phyloP scores from a whole-genome alignment of 2,329 filamentous ascomycete genomes.

The Fusarium caatingaense region DNA sequence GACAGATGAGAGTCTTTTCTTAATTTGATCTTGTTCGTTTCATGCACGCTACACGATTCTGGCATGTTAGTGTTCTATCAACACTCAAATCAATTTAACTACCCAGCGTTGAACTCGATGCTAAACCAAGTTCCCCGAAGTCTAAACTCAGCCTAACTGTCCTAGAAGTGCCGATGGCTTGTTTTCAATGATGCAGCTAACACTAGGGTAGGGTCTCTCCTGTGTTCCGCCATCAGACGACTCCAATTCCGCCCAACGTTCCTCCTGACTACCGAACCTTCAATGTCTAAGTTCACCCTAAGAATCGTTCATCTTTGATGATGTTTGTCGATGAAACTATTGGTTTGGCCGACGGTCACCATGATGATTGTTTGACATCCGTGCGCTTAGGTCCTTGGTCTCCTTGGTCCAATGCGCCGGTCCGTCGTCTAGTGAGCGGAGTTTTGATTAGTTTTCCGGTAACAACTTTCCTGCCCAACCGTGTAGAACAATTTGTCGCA shows the following conservation, averaged over 20 bases:
- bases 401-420: background rate
- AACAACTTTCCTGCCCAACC: background rate
- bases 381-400: background rate
- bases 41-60: slow-evolving; percentile 5
- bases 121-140: background rate
- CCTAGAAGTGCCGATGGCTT: background rate
- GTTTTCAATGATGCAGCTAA: background rate
- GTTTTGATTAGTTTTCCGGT: background rate
- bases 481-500: background rate
- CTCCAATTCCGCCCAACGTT: background rate
- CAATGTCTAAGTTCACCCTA: background rate
- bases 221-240: background rate
- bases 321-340: background rate
- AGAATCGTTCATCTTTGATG: background rate
- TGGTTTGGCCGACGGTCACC: background rate
- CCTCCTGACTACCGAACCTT: background rate
- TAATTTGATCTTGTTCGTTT: background rate
- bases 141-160: background rate
- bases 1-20: background rate
- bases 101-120: background rate
- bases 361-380: background rate
- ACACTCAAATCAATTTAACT: background rate
- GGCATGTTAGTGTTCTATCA: background rate
- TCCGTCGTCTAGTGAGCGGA: slow-evolving; percentile 8
- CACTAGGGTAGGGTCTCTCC: background rate